phyloP scores from a whole-genome alignment of 345 rosid species.

The Trapa incisa region DNA sequence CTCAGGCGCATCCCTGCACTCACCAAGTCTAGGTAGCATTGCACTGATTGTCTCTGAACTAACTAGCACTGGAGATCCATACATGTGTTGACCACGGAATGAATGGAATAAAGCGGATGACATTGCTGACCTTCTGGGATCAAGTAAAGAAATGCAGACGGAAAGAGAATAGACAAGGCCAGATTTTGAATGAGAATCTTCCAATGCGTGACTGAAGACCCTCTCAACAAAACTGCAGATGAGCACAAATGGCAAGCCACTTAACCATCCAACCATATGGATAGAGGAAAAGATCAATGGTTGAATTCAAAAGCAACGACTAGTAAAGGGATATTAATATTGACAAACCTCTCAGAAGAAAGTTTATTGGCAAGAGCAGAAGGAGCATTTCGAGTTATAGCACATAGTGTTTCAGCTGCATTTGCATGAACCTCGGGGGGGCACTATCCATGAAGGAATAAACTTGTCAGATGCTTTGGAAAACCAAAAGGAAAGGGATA shows the following conservation, averaged over 20 bases:
- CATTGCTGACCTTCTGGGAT: conserved; percentile 67
- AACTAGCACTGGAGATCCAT: conserved; percentile 58
- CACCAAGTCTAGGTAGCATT: conserved; percentile 93
- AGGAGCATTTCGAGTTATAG: conserved; percentile 82
- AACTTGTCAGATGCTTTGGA: background rate
- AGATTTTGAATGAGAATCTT: conserved; percentile 77
- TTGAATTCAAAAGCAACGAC: background rate
- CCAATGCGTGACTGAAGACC: conserved; percentile 86
- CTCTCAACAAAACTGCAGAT: conserved; percentile 68
- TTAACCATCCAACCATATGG: background rate
- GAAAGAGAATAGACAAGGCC: conserved; percentile 87
- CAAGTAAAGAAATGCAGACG: conserved; percentile 88
- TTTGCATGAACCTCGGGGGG: conserved; percentile 88
- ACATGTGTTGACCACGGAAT: conserved; percentile 70
- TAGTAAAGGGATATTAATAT: background rate
- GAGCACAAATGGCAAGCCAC: background rate
- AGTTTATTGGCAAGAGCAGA: conserved; percentile 87
- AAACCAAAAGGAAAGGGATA: background rate
- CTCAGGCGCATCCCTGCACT: conserved; percentile 12
- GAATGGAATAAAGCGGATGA: conserved; percentile 64
- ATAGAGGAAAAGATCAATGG: background rate
- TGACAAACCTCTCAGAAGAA: conserved; percentile 61
- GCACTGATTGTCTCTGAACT: conserved; percentile 74
- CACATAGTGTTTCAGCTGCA: conserved; percentile 88
- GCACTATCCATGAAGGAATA: conserved; percentile 28